A percentile compares a stretch with the other conserved stretches of the same genome.
These are phyloP conservation scores for Dioscorea cayenensis DNA, from an alignment of 116 monocot species.

Conservation along the genomic window DNA sequence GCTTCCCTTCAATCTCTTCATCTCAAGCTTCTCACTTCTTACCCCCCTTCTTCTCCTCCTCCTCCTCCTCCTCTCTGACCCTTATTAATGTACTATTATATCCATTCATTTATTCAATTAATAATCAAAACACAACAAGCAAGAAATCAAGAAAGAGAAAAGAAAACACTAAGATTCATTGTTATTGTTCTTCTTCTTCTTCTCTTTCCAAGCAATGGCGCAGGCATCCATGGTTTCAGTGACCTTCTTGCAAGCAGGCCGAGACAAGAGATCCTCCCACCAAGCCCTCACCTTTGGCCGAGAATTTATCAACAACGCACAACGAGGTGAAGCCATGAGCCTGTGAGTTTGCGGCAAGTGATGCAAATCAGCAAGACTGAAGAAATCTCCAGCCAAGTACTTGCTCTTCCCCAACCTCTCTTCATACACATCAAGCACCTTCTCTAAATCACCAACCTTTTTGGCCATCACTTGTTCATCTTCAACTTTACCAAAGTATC, in stretches of 20 bases:
- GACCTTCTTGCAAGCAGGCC: slow-evolving; percentile 23
- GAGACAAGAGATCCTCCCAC: slow-evolving; percentile 12
- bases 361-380: slow-evolving; percentile 38
- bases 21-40: slow-evolving; percentile 35
- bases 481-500: slow-evolving; percentile 8
- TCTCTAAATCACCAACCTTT: slow-evolving; percentile 12
- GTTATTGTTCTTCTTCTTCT: no score
- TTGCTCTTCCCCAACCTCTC: slow-evolving; percentile 15
- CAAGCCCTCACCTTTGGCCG: slow-evolving; percentile 20
- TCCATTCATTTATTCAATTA: not conserved
- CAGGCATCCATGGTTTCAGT: not conserved
- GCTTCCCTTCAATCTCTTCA: slow-evolving; percentile 23
- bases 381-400: slow-evolving; percentile 36
- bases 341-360: slow-evolving; percentile 8
- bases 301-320: slow-evolving; percentile 1
- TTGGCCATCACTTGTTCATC: slow-evolving; percentile 13
- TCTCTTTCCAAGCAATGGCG: not conserved
- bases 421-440: slow-evolving; percentile 49
- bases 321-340: slow-evolving; percentile 2
- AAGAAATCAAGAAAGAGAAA: no score
- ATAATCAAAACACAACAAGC: no score
- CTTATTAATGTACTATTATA: no score
- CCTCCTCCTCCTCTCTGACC: no score
- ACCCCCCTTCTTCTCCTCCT: not conserved
- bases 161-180: no score